These are phyloP conservation scores for Thelephora ganbajun DNA, from an alignment of 768 basidiomycete species.

Conservation along the genomic window DNA sequence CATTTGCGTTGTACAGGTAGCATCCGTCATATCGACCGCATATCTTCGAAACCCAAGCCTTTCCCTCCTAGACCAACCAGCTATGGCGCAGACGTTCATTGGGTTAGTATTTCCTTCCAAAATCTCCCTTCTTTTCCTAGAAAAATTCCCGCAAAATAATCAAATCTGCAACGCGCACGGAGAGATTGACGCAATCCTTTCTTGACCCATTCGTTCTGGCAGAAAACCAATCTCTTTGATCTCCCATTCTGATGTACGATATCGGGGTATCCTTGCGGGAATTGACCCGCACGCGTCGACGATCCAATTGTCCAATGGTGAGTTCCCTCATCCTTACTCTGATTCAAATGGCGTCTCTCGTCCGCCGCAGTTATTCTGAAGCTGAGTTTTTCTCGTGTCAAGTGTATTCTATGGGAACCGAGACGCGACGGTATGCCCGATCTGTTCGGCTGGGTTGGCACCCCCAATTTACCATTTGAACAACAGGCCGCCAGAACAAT, in stretches of 20 bases:
- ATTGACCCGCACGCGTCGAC: slow-evolving; percentile 80
- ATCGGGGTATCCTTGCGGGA: slow-evolving; percentile 75
- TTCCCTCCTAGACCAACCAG: neutral
- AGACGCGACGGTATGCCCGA: slow-evolving; percentile 56
- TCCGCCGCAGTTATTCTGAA: neutral
- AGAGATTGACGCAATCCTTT: too few species aligned
- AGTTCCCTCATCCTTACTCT: slow-evolving; percentile 6
- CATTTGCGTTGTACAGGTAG: too few species aligned
- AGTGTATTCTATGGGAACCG: slow-evolving; percentile 85
- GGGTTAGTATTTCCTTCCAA: neutral
- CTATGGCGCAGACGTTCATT: neutral
- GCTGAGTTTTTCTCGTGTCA: neutral
- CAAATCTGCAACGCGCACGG: too few species aligned
- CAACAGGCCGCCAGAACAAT: slow-evolving; percentile 54
- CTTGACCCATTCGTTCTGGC: slow-evolving; percentile 1
- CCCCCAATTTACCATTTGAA: neutral
- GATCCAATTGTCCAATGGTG: slow-evolving; percentile 81
- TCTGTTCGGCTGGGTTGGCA: neutral
- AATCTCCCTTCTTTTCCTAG: neutral
- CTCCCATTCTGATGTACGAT: slow-evolving; percentile 84
- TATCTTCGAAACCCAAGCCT: too few species aligned
- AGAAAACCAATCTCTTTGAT: slow-evolving; percentile 85
- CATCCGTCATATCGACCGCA: too few species aligned
- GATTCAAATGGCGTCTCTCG: neutral
- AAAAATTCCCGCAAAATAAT: too few species aligned